These are phyloP conservation scores for Glycyrrhiza uralensis DNA, from an alignment of 306 rosid species.

Conservation along the genomic window DNA sequence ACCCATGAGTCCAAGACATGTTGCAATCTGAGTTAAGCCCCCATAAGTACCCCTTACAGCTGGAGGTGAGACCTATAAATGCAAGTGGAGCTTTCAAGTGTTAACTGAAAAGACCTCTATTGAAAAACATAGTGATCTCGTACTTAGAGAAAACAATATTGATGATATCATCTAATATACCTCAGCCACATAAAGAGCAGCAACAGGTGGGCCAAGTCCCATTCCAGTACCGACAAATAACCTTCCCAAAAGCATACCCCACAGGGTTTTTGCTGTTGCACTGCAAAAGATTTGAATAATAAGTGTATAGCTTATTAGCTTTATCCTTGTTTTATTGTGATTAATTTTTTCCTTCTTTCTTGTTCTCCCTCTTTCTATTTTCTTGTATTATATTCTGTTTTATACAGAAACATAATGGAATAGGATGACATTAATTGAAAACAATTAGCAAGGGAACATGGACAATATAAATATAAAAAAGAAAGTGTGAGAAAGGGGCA, in stretches of 20 bases:
- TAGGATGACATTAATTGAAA: constrained; percentile 7
- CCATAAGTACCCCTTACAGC: constrained; percentile 74
- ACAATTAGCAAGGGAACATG: constrained; percentile 3
- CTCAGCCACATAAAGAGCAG: constrained; percentile 86
- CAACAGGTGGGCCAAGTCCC: constrained; percentile 87
- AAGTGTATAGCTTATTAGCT: constrained; percentile 27
- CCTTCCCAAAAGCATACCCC: constrained; percentile 90
- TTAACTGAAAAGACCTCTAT: not conserved
- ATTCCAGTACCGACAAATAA: constrained; percentile 82
- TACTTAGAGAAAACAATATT: constrained; percentile 17
- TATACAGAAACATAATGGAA: not conserved
- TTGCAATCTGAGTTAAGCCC: constrained; percentile 78
- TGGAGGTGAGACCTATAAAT: constrained; percentile 71
- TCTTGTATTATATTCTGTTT: not conserved
- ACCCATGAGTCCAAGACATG: constrained; percentile 81
- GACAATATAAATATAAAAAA: not conserved
- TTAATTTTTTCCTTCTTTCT: not conserved
- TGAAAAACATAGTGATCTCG: constrained; percentile 7
- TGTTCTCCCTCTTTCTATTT: not conserved
- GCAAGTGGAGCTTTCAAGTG: constrained; percentile 12
- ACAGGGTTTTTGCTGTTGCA: constrained; percentile 61
- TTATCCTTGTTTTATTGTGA: constrained; percentile 9
- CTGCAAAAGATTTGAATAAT: constrained; percentile 37
- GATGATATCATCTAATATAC: constrained; percentile 30
- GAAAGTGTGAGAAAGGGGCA: not conserved